These are phyloP conservation scores for Epichloe elymi DNA, from an alignment of 2,329 filamentous ascomycete genomes.

Conservation along the genomic window DNA sequence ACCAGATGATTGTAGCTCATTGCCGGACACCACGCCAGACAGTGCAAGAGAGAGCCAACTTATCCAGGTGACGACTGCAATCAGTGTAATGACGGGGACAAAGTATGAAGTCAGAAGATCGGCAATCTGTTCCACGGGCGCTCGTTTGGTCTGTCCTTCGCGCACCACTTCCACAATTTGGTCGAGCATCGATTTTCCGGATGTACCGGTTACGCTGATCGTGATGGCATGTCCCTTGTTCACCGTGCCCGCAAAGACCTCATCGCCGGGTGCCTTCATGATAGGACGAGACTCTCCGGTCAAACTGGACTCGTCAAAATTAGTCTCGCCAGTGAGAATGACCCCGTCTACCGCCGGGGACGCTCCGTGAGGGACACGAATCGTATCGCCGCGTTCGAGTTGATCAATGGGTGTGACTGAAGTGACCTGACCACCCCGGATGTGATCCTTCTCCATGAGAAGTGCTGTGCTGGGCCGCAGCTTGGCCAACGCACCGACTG, in stretches of 20 bases:
- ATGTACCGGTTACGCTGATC: conserved; percentile 48
- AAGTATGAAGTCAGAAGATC: conserved; percentile 65
- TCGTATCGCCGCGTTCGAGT: conserved; percentile 60
- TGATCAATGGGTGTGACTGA: conserved; percentile 47
- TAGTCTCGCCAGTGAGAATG: conserved; percentile 47
- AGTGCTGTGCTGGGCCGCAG: conserved; percentile 66
- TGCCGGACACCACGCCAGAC: conserved; percentile 39
- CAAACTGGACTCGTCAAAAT: conserved; percentile 81
- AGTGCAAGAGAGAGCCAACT: conserved; percentile 56
- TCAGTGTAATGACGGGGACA: conserved; percentile 56
- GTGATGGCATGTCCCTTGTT: conserved; percentile 54
- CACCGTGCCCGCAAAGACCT: conserved; percentile 60
- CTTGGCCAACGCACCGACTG: conserved; percentile 65
- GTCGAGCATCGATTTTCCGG: conserved; percentile 64
- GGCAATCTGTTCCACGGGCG: conserved; percentile 63
- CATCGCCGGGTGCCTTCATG: conserved; percentile 48
- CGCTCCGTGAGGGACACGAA: conserved; percentile 63
- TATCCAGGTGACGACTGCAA: conserved; percentile 59
- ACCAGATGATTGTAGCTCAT: conserved; percentile 45
- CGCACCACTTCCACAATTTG: conserved; percentile 65
- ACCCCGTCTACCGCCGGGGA: conserved; percentile 77
- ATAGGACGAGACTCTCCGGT: conserved; percentile 65
- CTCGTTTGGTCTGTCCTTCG: conserved; percentile 63
- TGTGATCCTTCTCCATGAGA: conserved; percentile 40
- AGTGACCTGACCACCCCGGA: conserved; percentile 19